Evolutionary conservation across 441 rosid genomes (phyloP).

Genomic region (Hypseocharis bilobata): DNA sequence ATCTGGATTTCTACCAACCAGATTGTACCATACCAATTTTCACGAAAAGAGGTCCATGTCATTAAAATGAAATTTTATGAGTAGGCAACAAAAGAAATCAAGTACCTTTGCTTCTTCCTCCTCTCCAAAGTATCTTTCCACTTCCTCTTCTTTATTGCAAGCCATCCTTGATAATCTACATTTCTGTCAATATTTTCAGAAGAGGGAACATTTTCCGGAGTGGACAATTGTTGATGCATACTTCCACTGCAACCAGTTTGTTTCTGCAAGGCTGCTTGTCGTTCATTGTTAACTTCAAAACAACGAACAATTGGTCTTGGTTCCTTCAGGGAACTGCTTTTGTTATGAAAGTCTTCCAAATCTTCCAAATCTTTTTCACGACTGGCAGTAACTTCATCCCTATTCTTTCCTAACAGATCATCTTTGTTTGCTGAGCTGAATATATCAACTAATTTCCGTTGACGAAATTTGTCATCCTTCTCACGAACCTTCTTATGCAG

Average conservation of each 20-base stretch:
- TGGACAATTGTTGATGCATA: conserved; percentile 28
- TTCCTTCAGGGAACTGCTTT: conserved; percentile 35
- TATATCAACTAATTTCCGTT: conserved; percentile 70
- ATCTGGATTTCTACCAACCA: no score
- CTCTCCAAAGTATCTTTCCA: conserved; percentile 60
- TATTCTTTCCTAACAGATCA: conserved; percentile 25
- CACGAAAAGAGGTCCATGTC: not conserved
- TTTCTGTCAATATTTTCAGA: conserved; percentile 55
- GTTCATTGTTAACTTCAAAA: conserved; percentile 38
- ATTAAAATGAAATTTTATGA: not conserved
- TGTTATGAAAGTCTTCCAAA: conserved; percentile 68
- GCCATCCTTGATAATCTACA: conserved; percentile 92
- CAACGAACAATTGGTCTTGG: conserved; percentile 68
- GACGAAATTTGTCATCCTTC: conserved; percentile 85
- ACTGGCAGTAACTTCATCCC: conserved; percentile 21
- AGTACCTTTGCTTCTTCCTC: conserved; percentile 75
- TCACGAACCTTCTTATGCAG: conserved; percentile 89
- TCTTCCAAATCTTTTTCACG: conserved; percentile 40
- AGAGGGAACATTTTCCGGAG: conserved; percentile 25
- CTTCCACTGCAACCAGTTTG: conserved; percentile 23
- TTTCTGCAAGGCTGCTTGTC: conserved; percentile 25
- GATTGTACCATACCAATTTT: no score
- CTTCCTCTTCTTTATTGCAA: conserved; percentile 79
- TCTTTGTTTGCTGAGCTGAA: conserved; percentile 39
- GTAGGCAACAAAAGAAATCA: conserved; percentile 3